These are phyloP conservation scores for Globisporangium paroecandrum DNA, from an alignment of 352 stramenopile species.

Conservation along the genomic window DNA sequence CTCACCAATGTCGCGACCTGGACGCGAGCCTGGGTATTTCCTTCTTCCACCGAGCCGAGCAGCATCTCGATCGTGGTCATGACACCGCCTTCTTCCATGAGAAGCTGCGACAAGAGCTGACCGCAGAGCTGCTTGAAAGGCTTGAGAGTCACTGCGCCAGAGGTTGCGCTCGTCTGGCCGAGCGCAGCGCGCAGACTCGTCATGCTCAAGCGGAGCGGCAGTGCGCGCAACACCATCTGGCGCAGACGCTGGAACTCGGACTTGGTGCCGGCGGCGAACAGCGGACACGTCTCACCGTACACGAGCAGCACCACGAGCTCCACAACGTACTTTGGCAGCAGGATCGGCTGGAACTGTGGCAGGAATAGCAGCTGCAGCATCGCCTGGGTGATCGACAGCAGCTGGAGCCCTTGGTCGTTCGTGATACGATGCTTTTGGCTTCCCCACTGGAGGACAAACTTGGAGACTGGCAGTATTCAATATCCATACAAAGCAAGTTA, in stretches of 20 bases:
- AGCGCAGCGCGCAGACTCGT: constrained; percentile 66
- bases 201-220: constrained; percentile 74
- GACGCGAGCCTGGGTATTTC: constrained; percentile 81
- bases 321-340: constrained; percentile 76
- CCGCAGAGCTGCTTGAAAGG: constrained; percentile 69
- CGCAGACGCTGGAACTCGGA: constrained; percentile 35
- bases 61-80: constrained; percentile 82
- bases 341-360: constrained; percentile 72
- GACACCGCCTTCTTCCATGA: constrained; percentile 73
- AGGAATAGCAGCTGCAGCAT: constrained; percentile 63
- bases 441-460: constrained; percentile 48
- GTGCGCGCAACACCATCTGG: constrained; percentile 38
- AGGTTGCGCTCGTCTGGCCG: constrained; percentile 31
- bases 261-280: constrained; percentile 17
- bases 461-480: constrained; percentile 37
- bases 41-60: constrained; percentile 67
- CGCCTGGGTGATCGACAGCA: constrained; percentile 40
- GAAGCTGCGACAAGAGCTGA: constrained; percentile 46
- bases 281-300: constrained; percentile 31
- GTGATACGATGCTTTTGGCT: constrained; percentile 13
- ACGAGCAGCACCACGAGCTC: constrained; percentile 72
- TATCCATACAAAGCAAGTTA: not conserved
- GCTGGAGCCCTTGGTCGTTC: constrained; percentile 20
- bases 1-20: constrained; percentile 69
- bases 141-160: constrained; percentile 17